Evolutionary conservation across 2,329 filamentous ascomycete species (phyloP).

Genomic region (Talaromyces sp.): DNA sequence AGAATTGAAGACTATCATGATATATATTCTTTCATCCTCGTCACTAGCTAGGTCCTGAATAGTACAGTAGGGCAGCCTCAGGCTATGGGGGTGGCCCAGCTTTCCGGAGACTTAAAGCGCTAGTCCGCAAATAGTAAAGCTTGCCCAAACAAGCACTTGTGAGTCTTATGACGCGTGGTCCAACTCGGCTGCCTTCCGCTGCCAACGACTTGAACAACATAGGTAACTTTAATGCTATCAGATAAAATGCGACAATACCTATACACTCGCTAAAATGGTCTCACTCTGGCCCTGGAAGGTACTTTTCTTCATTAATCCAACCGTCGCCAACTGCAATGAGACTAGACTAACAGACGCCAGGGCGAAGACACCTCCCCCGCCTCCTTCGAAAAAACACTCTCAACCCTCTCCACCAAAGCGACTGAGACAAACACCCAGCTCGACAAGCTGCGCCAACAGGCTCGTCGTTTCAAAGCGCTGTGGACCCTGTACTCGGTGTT

Average conservation of each 20-base stretch:
- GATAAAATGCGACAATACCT: background rate
- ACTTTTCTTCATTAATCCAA: no score
- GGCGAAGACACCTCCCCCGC: constrained; percentile 77
- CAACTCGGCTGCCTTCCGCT: background rate
- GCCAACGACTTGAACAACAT: background rate
- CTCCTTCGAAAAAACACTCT: constrained; percentile 87
- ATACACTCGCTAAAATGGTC: constrained; percentile 55
- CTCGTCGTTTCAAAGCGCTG: constrained; percentile 75
- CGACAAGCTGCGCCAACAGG: constrained; percentile 66
- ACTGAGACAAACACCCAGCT: constrained; percentile 67
- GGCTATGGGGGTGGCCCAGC: no score
- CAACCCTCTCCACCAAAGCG: constrained; percentile 78
- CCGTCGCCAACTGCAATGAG: no score
- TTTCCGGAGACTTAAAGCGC: background rate
- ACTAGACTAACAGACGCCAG: constrained; percentile 43
- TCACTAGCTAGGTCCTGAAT: no score
- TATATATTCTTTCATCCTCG: no score
- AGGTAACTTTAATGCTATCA: no score
- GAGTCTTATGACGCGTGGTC: constrained; percentile 3
- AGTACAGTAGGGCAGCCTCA: no score
- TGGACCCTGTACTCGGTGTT: constrained; percentile 89
- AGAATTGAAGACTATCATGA: background rate
- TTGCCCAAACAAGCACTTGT: background rate
- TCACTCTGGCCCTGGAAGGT: constrained; percentile 85
- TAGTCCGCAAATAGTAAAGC: background rate